Conservation (phyloP, 805 yeast genomes). For the Myxozyma lipomycoides region DNA sequence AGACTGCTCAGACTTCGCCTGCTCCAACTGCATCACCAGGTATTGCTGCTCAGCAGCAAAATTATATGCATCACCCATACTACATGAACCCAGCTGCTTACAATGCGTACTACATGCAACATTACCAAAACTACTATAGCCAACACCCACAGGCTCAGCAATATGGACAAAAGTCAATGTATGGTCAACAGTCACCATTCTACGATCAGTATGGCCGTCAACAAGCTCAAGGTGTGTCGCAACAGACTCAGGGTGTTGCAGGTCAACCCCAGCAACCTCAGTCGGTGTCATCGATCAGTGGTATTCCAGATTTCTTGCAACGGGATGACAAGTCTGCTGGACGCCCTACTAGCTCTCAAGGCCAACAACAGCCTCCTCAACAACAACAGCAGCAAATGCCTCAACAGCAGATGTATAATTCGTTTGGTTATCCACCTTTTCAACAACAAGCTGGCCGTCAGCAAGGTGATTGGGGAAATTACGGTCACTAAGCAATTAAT, state of each 20-base stretch:
- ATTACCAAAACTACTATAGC: conserved; percentile 27
- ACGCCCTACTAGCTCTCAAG: conserved; percentile 15
- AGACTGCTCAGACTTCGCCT: conserved; percentile 20
- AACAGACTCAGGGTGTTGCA: conserved; percentile 2
- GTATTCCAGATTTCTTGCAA: conserved; percentile 29
- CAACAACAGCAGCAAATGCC: conserved; percentile 17
- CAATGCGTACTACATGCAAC: conserved; percentile 29
- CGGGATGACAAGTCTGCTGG: conserved; percentile 23
- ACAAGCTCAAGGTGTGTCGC: conserved; percentile 11
- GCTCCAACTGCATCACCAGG: conserved; percentile 27
- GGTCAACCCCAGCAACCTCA: conserved; percentile 13
- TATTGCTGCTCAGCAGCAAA: conserved; percentile 23
- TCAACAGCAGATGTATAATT: conserved; percentile 28
- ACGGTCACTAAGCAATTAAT: conserved; percentile 20
- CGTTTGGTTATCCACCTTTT: conserved; percentile 23
- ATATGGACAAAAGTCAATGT: conserved; percentile 18
- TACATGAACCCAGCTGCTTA: conserved; percentile 28
- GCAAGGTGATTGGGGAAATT: conserved; percentile 24
- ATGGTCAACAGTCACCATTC: conserved; percentile 16
- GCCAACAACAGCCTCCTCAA: conserved; percentile 25
- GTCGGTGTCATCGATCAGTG: conserved; percentile 20
- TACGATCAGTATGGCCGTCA: conserved; percentile 15
- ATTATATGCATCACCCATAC: conserved; percentile 29
- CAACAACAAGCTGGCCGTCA: conserved; percentile 16
- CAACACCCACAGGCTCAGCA: conserved; percentile 27